phyloP scores from a whole-genome alignment of 1,284 basidiomycete species.

The Mycosarcoma maydis region DNA sequence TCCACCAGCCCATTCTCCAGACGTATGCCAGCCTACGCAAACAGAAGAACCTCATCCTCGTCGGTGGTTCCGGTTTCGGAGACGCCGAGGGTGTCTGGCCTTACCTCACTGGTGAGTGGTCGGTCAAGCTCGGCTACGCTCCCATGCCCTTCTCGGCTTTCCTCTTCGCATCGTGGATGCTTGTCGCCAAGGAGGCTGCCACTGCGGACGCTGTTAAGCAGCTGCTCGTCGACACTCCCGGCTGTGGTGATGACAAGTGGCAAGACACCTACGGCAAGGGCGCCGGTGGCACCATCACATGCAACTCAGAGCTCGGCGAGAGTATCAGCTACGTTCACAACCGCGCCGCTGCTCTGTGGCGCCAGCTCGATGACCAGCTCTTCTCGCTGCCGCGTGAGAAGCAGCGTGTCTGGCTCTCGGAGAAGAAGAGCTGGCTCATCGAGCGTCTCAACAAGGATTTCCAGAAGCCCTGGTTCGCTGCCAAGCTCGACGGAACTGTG shows the following conservation, averaged over 20 bases:
- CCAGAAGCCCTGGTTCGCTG: conserved; percentile 74
- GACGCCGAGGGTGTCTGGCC: conserved; percentile 95
- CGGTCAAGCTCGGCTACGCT: conserved; percentile 81
- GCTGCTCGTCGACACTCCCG: conserved; percentile 91
- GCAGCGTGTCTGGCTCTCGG: conserved; percentile 83
- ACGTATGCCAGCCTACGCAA: conserved; percentile 91
- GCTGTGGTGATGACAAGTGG: conserved; percentile 90
- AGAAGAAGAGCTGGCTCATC: conserved; percentile 89
- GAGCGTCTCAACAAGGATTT: conserved; percentile 93
- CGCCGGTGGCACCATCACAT: conserved; percentile 93
- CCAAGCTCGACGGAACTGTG: conserved; percentile 72
- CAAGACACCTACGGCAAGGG: conserved; percentile 89
- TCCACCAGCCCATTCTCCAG: conserved; percentile 92
- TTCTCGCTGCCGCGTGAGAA: conserved; percentile 96
- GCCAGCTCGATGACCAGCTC: conserved; percentile 89
- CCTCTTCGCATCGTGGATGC: conserved; percentile 92
- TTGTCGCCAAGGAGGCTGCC: conserved; percentile 98
- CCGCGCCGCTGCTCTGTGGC: conserved; percentile 95
- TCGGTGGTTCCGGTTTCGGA: conserved; percentile 97
- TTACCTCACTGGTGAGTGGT: conserved; percentile 96
- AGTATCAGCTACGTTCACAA: conserved; percentile 93
- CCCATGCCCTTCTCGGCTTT: conserved; percentile 99
- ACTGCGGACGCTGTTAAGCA: conserved; percentile 94
- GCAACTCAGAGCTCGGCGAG: conserved; percentile 96
- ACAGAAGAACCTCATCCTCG: conserved; percentile 85